Conservation (phyloP, 345 rosid species). For the Salix brachista region DNA sequence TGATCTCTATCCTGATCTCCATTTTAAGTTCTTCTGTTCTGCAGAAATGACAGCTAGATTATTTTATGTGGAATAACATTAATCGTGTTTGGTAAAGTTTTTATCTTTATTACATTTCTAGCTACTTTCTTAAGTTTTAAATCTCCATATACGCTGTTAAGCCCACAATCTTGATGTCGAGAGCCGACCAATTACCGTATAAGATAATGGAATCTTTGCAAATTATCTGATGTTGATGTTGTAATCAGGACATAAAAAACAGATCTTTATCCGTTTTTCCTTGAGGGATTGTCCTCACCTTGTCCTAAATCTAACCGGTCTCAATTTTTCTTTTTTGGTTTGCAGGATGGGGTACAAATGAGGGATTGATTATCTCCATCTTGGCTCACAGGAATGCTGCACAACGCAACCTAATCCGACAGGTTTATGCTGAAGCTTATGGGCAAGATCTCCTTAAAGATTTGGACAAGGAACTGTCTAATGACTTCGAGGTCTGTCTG, state of each 20-base stretch:
- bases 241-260: neutral
- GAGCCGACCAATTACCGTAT: neutral
- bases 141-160: too few relatives aligned
- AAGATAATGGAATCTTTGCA: neutral
- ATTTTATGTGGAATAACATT: neutral
- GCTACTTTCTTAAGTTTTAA: too few relatives aligned
- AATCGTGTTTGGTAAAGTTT: neutral
- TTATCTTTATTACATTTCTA: neutral
- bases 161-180: too few relatives aligned
- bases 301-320: neutral
- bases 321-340: neutral
- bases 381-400: conserved; percentile 75
- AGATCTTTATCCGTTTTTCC: neutral
- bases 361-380: conserved; percentile 63
- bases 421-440: conserved; percentile 55
- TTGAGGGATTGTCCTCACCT: neutral
- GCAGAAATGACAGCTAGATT: neutral
- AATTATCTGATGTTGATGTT: neutral
- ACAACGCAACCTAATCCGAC: conserved; percentile 59
- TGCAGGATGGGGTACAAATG: conserved; percentile 95
- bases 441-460: conserved; percentile 74
- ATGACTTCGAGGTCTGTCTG: conserved; percentile 79
- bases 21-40: neutral
- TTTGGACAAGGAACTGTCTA: conserved; percentile 68
- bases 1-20: neutral